A percentile compares a stretch with the other conserved stretches of the same genome.
Evolutionary conservation across 2,329 filamentous ascomycete genomes (phyloP).

Genomic region (Xylariaceae sp.): DNA sequence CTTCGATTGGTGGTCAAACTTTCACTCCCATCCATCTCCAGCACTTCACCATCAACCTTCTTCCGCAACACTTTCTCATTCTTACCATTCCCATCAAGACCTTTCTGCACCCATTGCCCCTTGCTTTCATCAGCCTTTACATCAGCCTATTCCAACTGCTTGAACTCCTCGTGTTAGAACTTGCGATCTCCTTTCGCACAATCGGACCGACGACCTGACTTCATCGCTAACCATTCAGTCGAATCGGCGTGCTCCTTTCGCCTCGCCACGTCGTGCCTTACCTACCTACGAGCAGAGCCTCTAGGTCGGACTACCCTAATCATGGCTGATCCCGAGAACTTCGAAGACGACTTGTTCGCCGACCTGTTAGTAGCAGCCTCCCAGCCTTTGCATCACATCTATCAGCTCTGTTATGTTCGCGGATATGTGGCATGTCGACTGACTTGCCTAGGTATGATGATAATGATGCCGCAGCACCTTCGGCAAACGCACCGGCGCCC

Average conservation of each 20-base stretch:
- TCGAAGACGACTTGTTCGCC: conserved; percentile 92
- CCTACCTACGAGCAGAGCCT: background rate
- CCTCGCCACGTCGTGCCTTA: background rate
- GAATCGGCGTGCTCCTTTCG: background rate
- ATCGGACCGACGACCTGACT: background rate
- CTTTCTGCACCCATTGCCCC: conserved; percentile 7
- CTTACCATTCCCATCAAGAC: conserved; percentile 15
- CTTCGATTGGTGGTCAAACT: conserved; percentile 24
- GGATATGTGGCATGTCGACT: background rate
- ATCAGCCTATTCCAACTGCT: background rate
- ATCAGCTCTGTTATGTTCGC: too few relatives aligned
- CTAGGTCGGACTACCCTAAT: conserved; percentile 24
- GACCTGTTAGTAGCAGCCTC: conserved; percentile 65
- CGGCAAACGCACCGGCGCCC: conserved; percentile 29
- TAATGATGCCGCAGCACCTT: conserved; percentile 48
- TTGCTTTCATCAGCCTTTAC: background rate
- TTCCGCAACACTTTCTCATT: conserved; percentile 17
- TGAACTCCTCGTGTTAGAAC: background rate
- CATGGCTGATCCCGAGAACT: conserved; percentile 77
- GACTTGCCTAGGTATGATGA: conserved; percentile 55
- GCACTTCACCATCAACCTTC: conserved; percentile 16
- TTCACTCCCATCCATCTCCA: conserved; percentile 6
- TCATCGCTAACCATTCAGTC: background rate
- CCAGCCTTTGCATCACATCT: background rate
- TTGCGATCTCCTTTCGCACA: background rate